These are phyloP conservation scores for Acacia crassicarpa DNA, from an alignment of 306 rosid genomes.

Conservation along the genomic window DNA sequence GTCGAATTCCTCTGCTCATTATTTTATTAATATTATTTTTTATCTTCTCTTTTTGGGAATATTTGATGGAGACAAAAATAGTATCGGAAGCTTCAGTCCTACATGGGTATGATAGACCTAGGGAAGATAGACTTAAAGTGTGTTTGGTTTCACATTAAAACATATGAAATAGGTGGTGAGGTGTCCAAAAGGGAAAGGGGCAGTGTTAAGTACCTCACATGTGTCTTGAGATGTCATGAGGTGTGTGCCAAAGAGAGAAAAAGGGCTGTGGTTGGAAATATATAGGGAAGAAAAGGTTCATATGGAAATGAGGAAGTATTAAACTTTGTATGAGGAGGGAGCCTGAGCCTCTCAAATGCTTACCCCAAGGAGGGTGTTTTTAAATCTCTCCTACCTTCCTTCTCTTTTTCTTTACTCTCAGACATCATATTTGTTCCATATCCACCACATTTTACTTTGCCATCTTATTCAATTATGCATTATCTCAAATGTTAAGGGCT, in stretches of 20 bases:
- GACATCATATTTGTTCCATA: background rate
- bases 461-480: background rate
- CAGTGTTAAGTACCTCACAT: background rate
- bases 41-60: background rate
- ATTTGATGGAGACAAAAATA: background rate
- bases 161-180: background rate
- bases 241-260: background rate
- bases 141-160: background rate
- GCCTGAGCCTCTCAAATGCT: background rate
- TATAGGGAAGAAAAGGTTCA: background rate
- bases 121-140: background rate
- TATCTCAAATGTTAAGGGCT: background rate
- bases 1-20: slow-evolving; percentile 1
- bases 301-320: background rate
- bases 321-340: background rate
- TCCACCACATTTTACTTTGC: background rate
- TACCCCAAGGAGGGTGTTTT: background rate
- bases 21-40: background rate
- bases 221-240: background rate
- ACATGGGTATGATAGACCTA: background rate
- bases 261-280: background rate
- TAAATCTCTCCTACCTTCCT: background rate
- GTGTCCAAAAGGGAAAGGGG: too few relatives aligned
- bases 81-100: background rate
- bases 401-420: background rate